Base-by-base conservation (phyloP, 2,329 filamentous ascomycete species). In the Pseudocercospora eumusae region DNA sequence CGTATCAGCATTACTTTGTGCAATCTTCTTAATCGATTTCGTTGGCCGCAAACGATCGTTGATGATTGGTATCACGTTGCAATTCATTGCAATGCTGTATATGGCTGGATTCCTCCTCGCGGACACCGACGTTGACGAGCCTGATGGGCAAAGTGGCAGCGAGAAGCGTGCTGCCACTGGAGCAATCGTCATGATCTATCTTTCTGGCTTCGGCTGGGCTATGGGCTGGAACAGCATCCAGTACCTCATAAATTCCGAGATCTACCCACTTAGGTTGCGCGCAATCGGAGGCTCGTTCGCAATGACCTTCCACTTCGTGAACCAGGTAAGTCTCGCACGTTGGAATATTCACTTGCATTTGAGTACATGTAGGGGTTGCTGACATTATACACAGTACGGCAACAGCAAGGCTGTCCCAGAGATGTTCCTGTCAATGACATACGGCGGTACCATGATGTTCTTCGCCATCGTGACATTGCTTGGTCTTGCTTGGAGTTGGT, bases 11-110 rank as follows among this genome's bases (percentile, higher is more conserved):
- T 73, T 92, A 31, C 67, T 85, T 42, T 93, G 89, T 73, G 89
- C 90, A 0, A 81, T 92, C 57, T 91, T 93, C 82, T 82, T 93
- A 8, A 89, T 93, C 66, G 90, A 93, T 68, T 86, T 89, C 58
- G 87, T 93, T 66, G 90, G 90, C 4, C 87, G 90, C 62, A 92
- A 92, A 76, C 75, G 81, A 13, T 75, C 81, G 0, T 75, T 84
- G 6, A 74, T 77, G 45, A 75, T 76, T n/a, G 82, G 82, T 8
- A 68, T 68, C 33, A 58, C 62, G 3, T 52, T 63, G 4, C 65
- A 66, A 47, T 64, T 63, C 31, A n/a, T 83, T 10, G 73, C 79
- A n/a, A 83, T 84, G 79, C 71, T 83, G 2, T 85, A 84, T 71
- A 80, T 83, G 74, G 81, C 81, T 15, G 78, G 83, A 50, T 84